These are phyloP conservation scores for Moelleriella libera DNA, from an alignment of 2,329 filamentous ascomycete genomes.

Conservation along the genomic window DNA sequence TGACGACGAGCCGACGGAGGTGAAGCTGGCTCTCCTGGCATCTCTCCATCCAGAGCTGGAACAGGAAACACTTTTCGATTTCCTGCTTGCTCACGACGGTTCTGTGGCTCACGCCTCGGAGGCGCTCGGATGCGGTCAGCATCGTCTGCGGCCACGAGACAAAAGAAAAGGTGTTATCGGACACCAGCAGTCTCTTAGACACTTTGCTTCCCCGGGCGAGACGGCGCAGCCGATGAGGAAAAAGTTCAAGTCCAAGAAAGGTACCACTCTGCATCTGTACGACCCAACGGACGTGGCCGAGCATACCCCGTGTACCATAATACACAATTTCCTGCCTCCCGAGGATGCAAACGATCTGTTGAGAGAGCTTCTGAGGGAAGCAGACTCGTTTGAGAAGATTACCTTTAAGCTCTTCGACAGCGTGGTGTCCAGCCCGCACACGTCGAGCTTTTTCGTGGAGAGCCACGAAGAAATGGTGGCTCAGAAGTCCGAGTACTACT, in stretches of 20 bases:
- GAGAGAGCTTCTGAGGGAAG: slow-evolving; percentile 60
- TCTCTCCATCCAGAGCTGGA: slow-evolving; percentile 57
- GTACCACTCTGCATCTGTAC: slow-evolving; percentile 72
- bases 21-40: slow-evolving; percentile 72
- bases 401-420: slow-evolving; percentile 82
- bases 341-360: slow-evolving; percentile 62
- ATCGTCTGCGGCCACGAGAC: not conserved
- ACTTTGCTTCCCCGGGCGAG: slow-evolving; percentile 23
- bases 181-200: slow-evolving; percentile 49
- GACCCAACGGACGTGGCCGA: slow-evolving; percentile 66
- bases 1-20: slow-evolving; percentile 58
- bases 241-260: slow-evolving; percentile 54
- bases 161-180: slow-evolving; percentile 29
- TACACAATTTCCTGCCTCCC: slow-evolving; percentile 74
- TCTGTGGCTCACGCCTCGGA: slow-evolving; percentile 53
- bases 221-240: slow-evolving; percentile 21
- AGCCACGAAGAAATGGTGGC: slow-evolving; percentile 51
- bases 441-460: slow-evolving; percentile 70
- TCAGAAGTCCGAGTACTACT: slow-evolving; percentile 70
- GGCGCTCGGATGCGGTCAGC: slow-evolving; percentile 28
- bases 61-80: slow-evolving; percentile 59
- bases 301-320: slow-evolving; percentile 80
- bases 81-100: slow-evolving; percentile 65
- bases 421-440: slow-evolving; percentile 74
- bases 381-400: slow-evolving; percentile 52